Evolutionary conservation across 345 rosid genomes (phyloP).

Genomic region (Acer saccharum): DNA sequence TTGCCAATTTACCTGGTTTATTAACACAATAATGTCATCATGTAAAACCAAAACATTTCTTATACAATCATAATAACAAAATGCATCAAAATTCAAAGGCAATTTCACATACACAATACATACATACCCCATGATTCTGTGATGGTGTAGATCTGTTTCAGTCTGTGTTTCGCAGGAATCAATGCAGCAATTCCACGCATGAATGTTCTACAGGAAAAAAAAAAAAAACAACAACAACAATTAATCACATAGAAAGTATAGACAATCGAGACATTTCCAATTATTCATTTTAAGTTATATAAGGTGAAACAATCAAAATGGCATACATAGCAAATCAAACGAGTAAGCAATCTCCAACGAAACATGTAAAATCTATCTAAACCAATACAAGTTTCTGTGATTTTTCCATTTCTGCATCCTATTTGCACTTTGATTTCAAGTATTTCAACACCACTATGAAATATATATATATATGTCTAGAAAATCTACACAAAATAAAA

Average conservation of each 20-base stretch:
- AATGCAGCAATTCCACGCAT: slow-evolving; percentile 37
- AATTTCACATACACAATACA: neutral
- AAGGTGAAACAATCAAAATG: no score
- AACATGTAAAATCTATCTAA: no score
- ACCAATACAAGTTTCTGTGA: no score
- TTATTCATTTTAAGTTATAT: no score
- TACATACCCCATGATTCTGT: slow-evolving; percentile 43
- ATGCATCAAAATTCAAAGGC: neutral
- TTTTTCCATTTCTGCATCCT: no score
- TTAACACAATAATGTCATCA: neutral
- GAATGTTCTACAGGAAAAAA: neutral
- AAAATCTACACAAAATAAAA: neutral
- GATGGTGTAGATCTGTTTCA: slow-evolving; percentile 13
- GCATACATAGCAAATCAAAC: no score
- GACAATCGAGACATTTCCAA: no score
- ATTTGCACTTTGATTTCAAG: neutral
- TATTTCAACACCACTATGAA: neutral
- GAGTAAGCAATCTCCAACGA: no score
- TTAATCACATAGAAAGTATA: no score
- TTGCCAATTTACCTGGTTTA: slow-evolving; percentile 41
- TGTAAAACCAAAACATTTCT: neutral
- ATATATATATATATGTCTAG: neutral
- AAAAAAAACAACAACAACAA: neutral
- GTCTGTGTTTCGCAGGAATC: slow-evolving; percentile 29
- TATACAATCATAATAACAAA: neutral